phyloP scores from a whole-genome alignment of 441 rosid species.

The Eruca vesicaria region DNA sequence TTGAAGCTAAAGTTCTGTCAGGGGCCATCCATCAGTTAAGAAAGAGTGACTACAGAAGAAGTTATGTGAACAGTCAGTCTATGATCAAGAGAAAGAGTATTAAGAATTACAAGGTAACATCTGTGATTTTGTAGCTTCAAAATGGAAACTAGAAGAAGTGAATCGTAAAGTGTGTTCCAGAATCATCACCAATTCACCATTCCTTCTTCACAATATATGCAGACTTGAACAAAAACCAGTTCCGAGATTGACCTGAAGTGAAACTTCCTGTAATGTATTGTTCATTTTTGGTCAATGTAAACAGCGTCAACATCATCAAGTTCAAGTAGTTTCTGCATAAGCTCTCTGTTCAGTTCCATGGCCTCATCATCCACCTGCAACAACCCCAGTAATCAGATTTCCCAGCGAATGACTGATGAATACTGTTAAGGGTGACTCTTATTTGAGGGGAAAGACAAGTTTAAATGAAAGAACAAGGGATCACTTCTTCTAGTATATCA shows the following conservation, averaged over 20 bases:
- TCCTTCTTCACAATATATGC: constrained; percentile 19
- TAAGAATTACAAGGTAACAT: background rate
- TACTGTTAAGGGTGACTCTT: background rate
- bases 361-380: constrained; percentile 79
- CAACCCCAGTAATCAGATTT: constrained; percentile 1
- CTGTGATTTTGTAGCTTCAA: background rate
- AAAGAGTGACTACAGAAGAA: too few relatives aligned
- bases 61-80: too few relatives aligned
- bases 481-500: background rate
- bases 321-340: constrained; percentile 72
- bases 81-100: background rate
- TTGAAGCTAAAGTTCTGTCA: too few relatives aligned
- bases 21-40: too few relatives aligned
- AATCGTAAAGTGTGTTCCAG: constrained; percentile 2
- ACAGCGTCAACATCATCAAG: constrained; percentile 92
- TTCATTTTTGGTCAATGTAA: constrained; percentile 72
- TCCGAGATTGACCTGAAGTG: constrained; percentile 10
- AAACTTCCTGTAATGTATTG: background rate
- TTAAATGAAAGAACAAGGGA: background rate
- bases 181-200: background rate
- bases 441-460: background rate
- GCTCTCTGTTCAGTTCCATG: constrained; percentile 82
- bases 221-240: constrained; percentile 3
- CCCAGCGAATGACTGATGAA: background rate
- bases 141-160: background rate